Evolutionary conservation across 148 eudicot genomes (phyloP), one percentile per base, ranked within the genome.

Genomic region (Chenopodium berlandieri): DNA sequence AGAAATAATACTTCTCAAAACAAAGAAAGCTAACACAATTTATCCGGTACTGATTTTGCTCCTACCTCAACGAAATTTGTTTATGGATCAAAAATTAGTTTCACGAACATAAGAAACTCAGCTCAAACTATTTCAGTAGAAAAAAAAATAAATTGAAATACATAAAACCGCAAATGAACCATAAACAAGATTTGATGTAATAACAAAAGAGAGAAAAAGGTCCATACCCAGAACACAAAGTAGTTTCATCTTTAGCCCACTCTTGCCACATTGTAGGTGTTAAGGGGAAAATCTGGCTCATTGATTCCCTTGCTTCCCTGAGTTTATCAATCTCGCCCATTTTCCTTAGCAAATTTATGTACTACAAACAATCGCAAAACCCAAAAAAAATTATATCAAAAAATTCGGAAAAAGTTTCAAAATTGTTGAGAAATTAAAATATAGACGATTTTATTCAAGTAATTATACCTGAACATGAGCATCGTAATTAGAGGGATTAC

Each of bases 231-330:
- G 98, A 88, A 54, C 86, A 69, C 4, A 92, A 44, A 67, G 93
- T 85, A 80, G 84, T 83, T 85, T 96, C 98, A 79, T 96, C 98
- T 40, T 91, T 92, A 82, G 91, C 90, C 99, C 99, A 94, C 77
- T 94, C 95, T 81, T 83, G 95, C 99, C 99, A 96, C 98, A 96
- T 89, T 44, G 87, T 72, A 16, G 99, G 94, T 73, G 81, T 88
- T 80, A 96, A 77, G 0, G 99, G 99, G 40, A 96, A 96, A 46
- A 91, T 30, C 62, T 82, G 76, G 75, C 77, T 88, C 98, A 96
- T 96, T 16, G 92, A 88, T 71, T 94, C 98, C 86, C 99, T 92
- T 9, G 98, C 99, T 75, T 83, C 80, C 46, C 93, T 86, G 12
- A 96, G 93, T 87, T 96, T 96, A 77, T 94, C 97, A 80, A 94